Conservation (phyloP, 1,284 basidiomycete species). For the Malassezia sp. region DNA sequence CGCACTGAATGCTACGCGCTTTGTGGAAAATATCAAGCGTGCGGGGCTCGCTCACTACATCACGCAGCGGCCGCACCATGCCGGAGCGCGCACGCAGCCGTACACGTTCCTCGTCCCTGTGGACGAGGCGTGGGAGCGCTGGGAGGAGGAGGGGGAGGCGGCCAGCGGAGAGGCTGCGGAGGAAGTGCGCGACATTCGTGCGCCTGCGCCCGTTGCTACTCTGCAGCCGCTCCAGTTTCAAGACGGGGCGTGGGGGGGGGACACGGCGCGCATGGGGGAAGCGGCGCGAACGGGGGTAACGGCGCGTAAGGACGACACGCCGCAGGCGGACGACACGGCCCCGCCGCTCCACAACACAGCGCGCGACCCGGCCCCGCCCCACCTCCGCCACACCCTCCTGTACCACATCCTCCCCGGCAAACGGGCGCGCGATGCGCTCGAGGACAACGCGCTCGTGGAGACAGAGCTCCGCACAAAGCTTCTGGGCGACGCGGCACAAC, state of each 20-base stretch:
- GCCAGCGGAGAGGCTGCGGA: neutral
- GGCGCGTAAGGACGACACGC: too few relatives aligned
- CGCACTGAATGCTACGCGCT: conserved; percentile 75
- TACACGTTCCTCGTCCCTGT: conserved; percentile 61
- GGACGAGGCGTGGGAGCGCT: conserved; percentile 62
- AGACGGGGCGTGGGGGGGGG: too few relatives aligned
- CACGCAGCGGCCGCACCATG: conserved; percentile 21
- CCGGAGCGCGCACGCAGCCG: conserved; percentile 12
- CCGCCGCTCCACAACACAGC: neutral
- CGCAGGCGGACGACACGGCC: too few relatives aligned
- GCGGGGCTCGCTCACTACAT: conserved; percentile 51
- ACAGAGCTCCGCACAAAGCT: conserved; percentile 24
- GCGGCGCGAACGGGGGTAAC: too few relatives aligned
- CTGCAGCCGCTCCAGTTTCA: too few relatives aligned
- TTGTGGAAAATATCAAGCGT: conserved; percentile 76
- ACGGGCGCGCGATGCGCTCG: conserved; percentile 19
- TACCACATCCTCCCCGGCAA: conserved; percentile 39
- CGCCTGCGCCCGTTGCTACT: too few relatives aligned
- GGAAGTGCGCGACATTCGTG: too few relatives aligned
- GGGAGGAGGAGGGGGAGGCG: conserved; percentile 2
- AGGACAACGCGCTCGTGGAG: conserved; percentile 24
- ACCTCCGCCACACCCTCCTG: conserved; percentile 24
- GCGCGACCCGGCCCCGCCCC: neutral
- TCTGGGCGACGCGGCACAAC: conserved; percentile 37
- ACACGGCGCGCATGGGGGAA: too few relatives aligned